Percentiles rank a stretch among this genome's conserved stretches.
phyloP scores from a whole-genome alignment of 805 yeast genomes.

The Kregervanrija fluxuum region DNA sequence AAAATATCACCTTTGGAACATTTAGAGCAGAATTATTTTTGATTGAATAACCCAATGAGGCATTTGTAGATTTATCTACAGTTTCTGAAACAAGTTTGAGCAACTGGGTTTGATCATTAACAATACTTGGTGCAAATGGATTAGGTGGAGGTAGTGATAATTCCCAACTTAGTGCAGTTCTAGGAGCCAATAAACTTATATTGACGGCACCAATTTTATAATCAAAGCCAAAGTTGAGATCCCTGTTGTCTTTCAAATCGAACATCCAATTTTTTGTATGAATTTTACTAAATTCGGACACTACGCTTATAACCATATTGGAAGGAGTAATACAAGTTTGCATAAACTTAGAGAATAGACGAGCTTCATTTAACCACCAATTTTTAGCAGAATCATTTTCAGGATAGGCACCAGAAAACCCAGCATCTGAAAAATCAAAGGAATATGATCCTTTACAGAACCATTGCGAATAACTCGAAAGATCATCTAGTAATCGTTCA shows the following conservation, averaged over 20 bases:
- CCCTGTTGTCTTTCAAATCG: slow-evolving; percentile 15
- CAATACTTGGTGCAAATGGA: slow-evolving; percentile 29
- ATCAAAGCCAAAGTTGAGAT: slow-evolving; percentile 38
- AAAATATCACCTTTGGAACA: slow-evolving; percentile 32
- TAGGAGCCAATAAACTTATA: neutral
- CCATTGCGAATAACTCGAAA: slow-evolving; percentile 29
- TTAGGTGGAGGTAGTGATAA: slow-evolving; percentile 26
- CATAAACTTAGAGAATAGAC: slow-evolving; percentile 26
- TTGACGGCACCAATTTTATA: slow-evolving; percentile 21
- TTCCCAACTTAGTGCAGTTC: neutral
- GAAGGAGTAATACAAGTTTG: slow-evolving; percentile 17
- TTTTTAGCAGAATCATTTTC: slow-evolving; percentile 27
- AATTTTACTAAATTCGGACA: slow-evolving; percentile 19
- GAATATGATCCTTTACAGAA: slow-evolving; percentile 35
- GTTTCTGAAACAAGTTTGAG: slow-evolving; percentile 19
- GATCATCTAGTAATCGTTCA: slow-evolving; percentile 31
- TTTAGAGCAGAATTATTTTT: slow-evolving; percentile 20
- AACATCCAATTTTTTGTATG: slow-evolving; percentile 1
- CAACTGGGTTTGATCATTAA: slow-evolving; percentile 22
- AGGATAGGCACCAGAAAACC: slow-evolving; percentile 22
- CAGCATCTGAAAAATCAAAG: slow-evolving; percentile 18
- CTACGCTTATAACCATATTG: slow-evolving; percentile 30
- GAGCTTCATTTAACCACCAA: slow-evolving; percentile 40
- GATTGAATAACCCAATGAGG: slow-evolving; percentile 28
- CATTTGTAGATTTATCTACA: slow-evolving; percentile 19